These are phyloP conservation scores for Crithidia fasciculata DNA, from an alignment of 208 protist genomes.

Conservation along the genomic window DNA sequence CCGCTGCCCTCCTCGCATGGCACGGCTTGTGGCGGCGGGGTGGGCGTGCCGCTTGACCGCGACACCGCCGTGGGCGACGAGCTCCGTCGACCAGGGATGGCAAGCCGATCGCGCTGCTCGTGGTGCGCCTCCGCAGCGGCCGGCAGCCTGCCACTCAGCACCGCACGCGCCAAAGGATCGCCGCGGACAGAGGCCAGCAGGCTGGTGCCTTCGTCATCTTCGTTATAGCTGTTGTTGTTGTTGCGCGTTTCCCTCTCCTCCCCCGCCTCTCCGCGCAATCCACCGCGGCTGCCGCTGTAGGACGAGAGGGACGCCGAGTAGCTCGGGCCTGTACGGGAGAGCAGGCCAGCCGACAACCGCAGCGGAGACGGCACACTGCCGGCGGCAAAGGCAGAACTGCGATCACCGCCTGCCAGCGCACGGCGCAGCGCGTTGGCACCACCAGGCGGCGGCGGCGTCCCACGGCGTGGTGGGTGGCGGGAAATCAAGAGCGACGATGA, in stretches of 20 bases:
- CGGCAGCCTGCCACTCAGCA: too few relatives aligned
- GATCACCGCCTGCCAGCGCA: neutral
- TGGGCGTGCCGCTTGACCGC: neutral
- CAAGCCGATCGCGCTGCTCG: neutral
- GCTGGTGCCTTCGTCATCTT: neutral
- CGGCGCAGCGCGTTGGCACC: constrained; percentile 6
- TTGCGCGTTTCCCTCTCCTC: neutral
- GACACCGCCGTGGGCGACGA: neutral
- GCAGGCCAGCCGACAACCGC: constrained; percentile 1
- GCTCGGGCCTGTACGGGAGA: neutral
- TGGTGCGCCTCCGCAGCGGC: neutral
- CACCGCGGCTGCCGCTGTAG: neutral
- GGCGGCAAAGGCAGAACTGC: neutral
- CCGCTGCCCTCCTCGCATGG: neutral
- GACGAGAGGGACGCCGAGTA: too few relatives aligned
- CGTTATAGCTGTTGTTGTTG: neutral
- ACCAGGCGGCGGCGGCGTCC: constrained; percentile 11
- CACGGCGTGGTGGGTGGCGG: neutral
- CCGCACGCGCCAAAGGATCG: neutral
- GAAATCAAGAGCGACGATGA: neutral
- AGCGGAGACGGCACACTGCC: constrained; percentile 7
- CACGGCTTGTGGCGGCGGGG: neutral
- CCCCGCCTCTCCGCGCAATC: neutral
- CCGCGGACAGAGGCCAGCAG: neutral
- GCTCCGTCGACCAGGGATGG: neutral